These are phyloP conservation scores for Inga oerstediana DNA, from an alignment of 306 rosid species.

Conservation along the genomic window DNA sequence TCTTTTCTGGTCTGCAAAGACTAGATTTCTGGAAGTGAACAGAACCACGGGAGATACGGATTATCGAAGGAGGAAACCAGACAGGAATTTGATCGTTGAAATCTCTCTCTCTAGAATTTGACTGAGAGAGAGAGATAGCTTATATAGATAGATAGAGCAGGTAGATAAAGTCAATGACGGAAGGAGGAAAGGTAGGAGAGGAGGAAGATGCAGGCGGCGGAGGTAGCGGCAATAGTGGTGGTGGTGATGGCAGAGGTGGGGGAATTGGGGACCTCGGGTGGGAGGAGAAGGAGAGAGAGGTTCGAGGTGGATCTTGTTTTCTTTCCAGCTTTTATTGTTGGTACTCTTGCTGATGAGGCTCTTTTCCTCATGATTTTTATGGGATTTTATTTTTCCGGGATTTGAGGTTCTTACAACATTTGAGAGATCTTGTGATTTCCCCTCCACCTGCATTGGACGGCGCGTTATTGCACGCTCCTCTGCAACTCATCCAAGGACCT, in stretches of 20 bases:
- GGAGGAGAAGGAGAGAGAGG: conserved; percentile 52
- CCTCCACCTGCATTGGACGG: neutral
- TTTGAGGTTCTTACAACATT: conserved; percentile 52
- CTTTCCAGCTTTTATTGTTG: conserved; percentile 50
- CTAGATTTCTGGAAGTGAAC: neutral
- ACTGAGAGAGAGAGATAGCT: neutral
- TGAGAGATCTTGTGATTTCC: conserved; percentile 37
- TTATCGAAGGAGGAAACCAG: neutral
- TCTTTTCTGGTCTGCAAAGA: neutral
- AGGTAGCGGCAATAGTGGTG: neutral
- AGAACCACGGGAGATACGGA: neutral
- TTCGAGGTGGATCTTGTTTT: conserved; percentile 98
- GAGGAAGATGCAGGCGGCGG: neutral
- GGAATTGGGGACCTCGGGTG: neutral
- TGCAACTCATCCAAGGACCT: too few relatives aligned
- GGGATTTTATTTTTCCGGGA: conserved; percentile 44
- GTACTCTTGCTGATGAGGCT: conserved; percentile 33
- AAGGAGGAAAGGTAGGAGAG: neutral
- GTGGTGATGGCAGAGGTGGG: conserved; percentile 8
- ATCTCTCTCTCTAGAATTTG: conserved; percentile 21
- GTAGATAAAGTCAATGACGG: neutral
- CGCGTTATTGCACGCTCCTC: conserved; percentile 26
- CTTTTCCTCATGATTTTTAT: conserved; percentile 26
- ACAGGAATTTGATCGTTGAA: conserved; percentile 23
- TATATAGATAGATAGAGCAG: neutral